These are phyloP conservation scores for Dothideomycetidae sp. DNA, from an alignment of 2,329 filamentous ascomycete species.

Conservation along the genomic window DNA sequence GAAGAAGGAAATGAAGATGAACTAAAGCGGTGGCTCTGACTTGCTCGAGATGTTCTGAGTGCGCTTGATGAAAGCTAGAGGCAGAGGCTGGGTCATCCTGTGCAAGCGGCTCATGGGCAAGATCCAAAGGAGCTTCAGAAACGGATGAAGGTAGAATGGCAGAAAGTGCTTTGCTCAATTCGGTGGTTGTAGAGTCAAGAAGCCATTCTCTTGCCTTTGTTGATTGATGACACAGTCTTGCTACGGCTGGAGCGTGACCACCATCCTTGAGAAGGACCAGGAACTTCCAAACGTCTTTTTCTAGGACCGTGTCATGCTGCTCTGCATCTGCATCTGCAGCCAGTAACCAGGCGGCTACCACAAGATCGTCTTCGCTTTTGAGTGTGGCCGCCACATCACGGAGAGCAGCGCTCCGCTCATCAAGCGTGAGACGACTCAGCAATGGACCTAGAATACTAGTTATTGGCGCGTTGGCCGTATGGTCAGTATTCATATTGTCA, in stretches of 20 bases:
- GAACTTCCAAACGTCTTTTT: background rate
- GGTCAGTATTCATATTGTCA: background rate
- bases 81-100: background rate
- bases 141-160: no score
- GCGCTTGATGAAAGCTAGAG: no score
- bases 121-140: no score
- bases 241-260: background rate
- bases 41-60: no score
- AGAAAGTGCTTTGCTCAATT: background rate
- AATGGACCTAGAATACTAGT: conserved; percentile 3
- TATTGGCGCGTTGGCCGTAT: background rate
- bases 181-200: background rate
- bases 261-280: background rate
- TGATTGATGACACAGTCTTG: background rate
- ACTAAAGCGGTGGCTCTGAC: background rate
- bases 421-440: background rate
- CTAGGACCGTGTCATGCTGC: background rate
- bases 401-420: background rate
- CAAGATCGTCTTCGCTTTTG: conserved; percentile 1
- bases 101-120: no score
- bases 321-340: background rate
- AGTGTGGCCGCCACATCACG: conserved; percentile 1
- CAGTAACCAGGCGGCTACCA: conserved; percentile 3
- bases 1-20: background rate
- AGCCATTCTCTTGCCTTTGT: background rate